phyloP scores from a whole-genome alignment of 352 stramenopile genomes.

The Globisporangium recalcitrans region DNA sequence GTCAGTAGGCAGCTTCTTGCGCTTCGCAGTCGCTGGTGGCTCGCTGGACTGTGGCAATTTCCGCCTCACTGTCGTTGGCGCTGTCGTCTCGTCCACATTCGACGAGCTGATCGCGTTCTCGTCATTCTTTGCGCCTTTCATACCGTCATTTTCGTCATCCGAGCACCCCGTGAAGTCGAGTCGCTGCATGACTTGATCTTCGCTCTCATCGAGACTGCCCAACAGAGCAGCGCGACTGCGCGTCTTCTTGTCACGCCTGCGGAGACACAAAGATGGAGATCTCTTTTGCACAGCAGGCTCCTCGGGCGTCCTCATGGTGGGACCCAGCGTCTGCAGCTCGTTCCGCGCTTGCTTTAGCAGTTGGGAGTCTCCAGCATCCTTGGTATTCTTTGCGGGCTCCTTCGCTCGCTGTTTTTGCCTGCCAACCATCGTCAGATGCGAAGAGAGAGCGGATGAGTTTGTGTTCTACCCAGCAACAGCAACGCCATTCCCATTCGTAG shows the following conservation, averaged over 20 bases:
- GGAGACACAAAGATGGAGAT: neutral
- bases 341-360: neutral
- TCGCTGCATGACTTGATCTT: constrained; percentile 9
- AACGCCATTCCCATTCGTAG: no score
- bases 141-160: neutral
- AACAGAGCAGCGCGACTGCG: neutral
- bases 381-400: neutral
- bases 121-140: neutral
- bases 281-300: neutral
- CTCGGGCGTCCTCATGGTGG: neutral
- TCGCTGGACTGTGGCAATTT: neutral
- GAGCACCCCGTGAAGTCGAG: constrained; percentile 16
- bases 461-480: no score
- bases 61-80: neutral
- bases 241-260: constrained; percentile 9
- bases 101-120: neutral
- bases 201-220: neutral
- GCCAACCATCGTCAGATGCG: neutral
- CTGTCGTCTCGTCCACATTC: constrained; percentile 6
- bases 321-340: neutral
- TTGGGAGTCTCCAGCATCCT: neutral
- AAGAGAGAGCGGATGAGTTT: no score
- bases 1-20: neutral
- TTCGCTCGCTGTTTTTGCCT: constrained; percentile 1
- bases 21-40: neutral